Evolutionary conservation across 1,139 yeast genomes (phyloP), one percentile per base, ranked within the genome.

Genomic region (Entelexis paramagnoliae): DNA sequence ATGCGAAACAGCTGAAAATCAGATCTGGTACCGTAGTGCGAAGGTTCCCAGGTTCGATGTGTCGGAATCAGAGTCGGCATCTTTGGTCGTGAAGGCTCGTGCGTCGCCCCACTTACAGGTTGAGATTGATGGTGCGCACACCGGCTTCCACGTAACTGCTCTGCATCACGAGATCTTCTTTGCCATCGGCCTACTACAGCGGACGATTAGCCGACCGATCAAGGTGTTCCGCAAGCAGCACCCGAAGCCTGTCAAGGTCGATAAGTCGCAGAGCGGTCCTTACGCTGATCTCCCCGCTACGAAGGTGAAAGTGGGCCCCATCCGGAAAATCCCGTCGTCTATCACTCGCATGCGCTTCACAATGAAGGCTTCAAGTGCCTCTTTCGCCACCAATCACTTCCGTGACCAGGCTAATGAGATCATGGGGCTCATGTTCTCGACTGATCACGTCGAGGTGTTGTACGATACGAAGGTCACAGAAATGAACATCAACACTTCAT

Each of bases 281-380:
- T 11, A 20, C 28, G 17, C 8, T 9, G 16, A 20, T 7, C 16
- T 28, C 3, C 4, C 16, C 9, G 26, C 28, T 19, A 22, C 41
- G 14, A 13, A 34, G 11, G 29, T 19, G 11, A 50, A 46, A 40
- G 44, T 49, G 14, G 48, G 51, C 29, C 50, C 57, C 4, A 42
- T 68, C 30, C 59, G 68, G 14, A 57, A 59, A 30, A 38, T 68
- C 3, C 72, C 72, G 0, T 50, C 60, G 0, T 68, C 70, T 69
- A 59, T 68, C 16, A 49, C 61, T 4, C 55, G 57, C 10, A 49
- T 65, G 34, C 58, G 59, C 35, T 52, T 68, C 38, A 62, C 60
- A 26, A 55, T 65, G 39, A 57, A 59, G 5, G 62, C 66, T 46
- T 60, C 65, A 10, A 61, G 63, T 14, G 52, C 66, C 3, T 60